phyloP scores from a whole-genome alignment of 179 eudicot genomes.

The Beta lomatogona region DNA sequence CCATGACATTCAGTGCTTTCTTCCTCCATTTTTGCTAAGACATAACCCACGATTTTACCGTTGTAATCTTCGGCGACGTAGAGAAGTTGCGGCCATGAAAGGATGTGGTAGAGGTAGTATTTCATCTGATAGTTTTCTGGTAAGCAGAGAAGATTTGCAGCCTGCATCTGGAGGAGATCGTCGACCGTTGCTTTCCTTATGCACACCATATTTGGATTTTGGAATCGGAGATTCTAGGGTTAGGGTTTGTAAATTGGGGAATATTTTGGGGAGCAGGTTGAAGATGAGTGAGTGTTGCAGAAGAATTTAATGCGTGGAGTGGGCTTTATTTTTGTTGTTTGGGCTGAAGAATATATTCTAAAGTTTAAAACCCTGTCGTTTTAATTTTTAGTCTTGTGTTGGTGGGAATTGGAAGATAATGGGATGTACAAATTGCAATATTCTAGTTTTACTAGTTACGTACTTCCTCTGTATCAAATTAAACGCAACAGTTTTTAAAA shows the following conservation, averaged over 20 bases:
- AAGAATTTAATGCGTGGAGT: background rate
- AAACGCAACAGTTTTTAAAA: too few species aligned
- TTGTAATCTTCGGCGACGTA: conserved; percentile 90
- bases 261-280: background rate
- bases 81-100: conserved; percentile 83
- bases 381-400: too few species aligned
- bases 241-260: conserved; percentile 27
- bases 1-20: conserved; percentile 82
- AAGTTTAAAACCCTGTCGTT: too few species aligned
- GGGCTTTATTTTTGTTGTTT: background rate
- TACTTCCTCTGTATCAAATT: too few species aligned
- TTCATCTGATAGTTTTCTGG: conserved; percentile 93
- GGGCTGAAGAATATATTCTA: conserved; percentile 10
- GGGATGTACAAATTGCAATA: too few species aligned
- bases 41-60: conserved; percentile 87
- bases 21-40: conserved; percentile 95
- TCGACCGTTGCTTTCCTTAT: conserved; percentile 73
- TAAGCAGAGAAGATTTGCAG: conserved; percentile 71
- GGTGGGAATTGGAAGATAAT: too few species aligned
- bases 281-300: background rate
- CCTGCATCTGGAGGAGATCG: conserved; percentile 76
- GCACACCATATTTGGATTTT: conserved; percentile 59
- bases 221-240: background rate
- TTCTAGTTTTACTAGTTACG: too few species aligned
- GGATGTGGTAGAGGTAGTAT: conserved; percentile 79